Evolutionary conservation across 129 eudicot species (phyloP).

Genomic region (Rutidosis leptorrhynchoides): DNA sequence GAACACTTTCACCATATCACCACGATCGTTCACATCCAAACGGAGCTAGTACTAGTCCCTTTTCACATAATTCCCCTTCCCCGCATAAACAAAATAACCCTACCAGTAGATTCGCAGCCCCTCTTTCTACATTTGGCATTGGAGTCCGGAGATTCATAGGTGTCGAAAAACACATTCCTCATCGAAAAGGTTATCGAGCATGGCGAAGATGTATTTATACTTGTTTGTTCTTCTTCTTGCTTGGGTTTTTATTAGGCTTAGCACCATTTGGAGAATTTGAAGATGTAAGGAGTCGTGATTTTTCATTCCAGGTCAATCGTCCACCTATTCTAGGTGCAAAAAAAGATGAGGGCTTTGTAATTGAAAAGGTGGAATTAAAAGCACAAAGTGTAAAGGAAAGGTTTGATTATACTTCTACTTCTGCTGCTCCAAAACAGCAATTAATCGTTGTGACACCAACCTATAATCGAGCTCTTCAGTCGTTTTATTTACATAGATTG

Average conservation of each 20-base stretch:
- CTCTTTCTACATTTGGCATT: conserved; percentile 33
- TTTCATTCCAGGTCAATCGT: conserved; percentile 44
- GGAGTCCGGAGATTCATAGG: conserved; percentile 40
- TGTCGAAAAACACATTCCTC: conserved; percentile 26
- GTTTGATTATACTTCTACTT: conserved; percentile 34
- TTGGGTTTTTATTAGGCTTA: conserved; percentile 74
- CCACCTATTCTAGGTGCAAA: conserved; percentile 32
- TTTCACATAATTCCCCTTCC: conserved; percentile 59
- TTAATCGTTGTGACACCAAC: conserved; percentile 86
- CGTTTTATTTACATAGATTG: conserved; percentile 63
- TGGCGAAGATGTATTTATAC: conserved; percentile 48
- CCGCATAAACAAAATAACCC: conserved; percentile 39
- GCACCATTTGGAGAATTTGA: conserved; percentile 57
- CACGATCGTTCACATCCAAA: conserved; percentile 67
- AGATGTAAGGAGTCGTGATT: conserved; percentile 47
- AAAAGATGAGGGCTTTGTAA: conserved; percentile 22
- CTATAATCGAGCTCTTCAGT: conserved; percentile 66
- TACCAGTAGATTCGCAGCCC: conserved; percentile 38
- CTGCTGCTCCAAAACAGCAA: conserved; percentile 33
- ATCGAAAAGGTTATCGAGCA: conserved; percentile 34
- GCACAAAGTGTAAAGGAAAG: conserved; percentile 27
- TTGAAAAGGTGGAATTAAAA: conserved; percentile 28
- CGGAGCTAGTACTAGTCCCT: conserved; percentile 47
- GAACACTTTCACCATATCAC: conserved; percentile 69
- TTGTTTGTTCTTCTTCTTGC: conserved; percentile 50